Conservation (phyloP, 2,329 filamentous ascomycete species). For the Alternaria triticina region DNA sequence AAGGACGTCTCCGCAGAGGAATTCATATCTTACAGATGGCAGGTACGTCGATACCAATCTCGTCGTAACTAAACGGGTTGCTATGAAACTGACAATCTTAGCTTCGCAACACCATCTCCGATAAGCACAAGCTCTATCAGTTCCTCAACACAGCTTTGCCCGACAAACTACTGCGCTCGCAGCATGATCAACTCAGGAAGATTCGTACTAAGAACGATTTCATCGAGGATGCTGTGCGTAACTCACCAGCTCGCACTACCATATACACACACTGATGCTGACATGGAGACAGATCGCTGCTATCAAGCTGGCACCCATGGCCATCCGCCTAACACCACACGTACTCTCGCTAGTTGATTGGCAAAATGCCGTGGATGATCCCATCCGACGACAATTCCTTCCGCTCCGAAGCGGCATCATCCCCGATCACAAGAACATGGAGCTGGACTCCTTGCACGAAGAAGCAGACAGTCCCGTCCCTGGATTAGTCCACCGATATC, state of each 20-base stretch:
- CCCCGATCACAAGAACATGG: constrained; percentile 62
- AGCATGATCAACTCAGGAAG: constrained; percentile 38
- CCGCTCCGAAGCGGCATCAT: constrained; percentile 61
- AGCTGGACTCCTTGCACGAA: constrained; percentile 66
- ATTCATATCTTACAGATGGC: constrained; percentile 63
- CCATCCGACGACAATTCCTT: constrained; percentile 66
- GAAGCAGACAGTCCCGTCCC: constrained; percentile 61
- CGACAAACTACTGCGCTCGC: constrained; percentile 51
- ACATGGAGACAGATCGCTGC: constrained; percentile 47
- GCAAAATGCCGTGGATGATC: constrained; percentile 64
- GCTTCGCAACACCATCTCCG: constrained; percentile 59
- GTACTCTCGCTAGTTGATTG: constrained; percentile 66
- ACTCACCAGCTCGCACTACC: not conserved
- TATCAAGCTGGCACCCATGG: constrained; percentile 64
- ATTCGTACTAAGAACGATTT: constrained; percentile 60
- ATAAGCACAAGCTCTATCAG: constrained; percentile 53
- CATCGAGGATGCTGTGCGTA: constrained; percentile 56
- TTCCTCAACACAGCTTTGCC: constrained; percentile 62
- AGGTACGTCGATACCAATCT: constrained; percentile 56
- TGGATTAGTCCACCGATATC: constrained; percentile 68
- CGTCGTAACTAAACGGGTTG: too few relatives aligned
- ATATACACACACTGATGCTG: not conserved
- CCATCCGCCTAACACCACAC: constrained; percentile 66
- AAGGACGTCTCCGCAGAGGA: constrained; percentile 54
- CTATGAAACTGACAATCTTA: too few relatives aligned